phyloP scores from a whole-genome alignment of 345 rosid genomes.

The Pelargonium nanum region DNA sequence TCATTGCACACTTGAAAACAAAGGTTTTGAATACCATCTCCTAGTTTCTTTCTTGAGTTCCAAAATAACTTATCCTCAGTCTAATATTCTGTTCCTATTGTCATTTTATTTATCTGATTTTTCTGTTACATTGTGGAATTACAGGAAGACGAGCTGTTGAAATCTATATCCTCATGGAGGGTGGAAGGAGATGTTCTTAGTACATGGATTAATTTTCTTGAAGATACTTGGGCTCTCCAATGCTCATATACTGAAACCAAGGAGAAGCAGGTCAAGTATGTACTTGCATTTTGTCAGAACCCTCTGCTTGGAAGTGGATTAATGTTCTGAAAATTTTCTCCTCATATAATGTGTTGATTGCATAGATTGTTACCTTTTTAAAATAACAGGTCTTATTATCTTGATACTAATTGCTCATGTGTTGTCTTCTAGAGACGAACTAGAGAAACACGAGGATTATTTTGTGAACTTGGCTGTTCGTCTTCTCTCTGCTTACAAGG shows the following conservation, averaged over 20 bases:
- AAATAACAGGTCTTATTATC: not conserved
- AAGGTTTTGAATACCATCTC: slow-evolving; percentile 34
- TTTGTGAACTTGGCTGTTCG: slow-evolving; percentile 53
- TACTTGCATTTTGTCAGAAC: slow-evolving; percentile 3
- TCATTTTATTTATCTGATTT: not conserved
- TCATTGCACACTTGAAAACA: slow-evolving; percentile 63
- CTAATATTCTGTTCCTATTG: not conserved
- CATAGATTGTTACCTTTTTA: too few species aligned
- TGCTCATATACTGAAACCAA: slow-evolving; percentile 51
- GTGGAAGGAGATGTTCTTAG: slow-evolving; percentile 68
- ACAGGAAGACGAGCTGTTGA: slow-evolving; percentile 86
- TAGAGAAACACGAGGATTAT: slow-evolving; percentile 76
- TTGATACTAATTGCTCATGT: not conserved
- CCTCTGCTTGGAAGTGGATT: not conserved
- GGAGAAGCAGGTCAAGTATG: slow-evolving; percentile 70
- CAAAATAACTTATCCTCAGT: not conserved
- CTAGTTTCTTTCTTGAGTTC: not conserved
- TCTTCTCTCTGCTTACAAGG: slow-evolving; percentile 75
- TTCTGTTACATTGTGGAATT: not conserved
- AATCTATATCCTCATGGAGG: slow-evolving; percentile 59
- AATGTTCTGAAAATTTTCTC: not conserved
- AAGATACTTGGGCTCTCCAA: slow-evolving; percentile 86
- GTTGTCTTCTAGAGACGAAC: slow-evolving; percentile 43
- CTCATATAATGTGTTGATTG: not conserved
- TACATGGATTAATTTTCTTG: slow-evolving; percentile 89